A percentile compares a stretch with the other conserved stretches of the same genome.
These are phyloP conservation scores for Aplosporella prunicola DNA, from an alignment of 2,329 filamentous ascomycete species.

Conservation along the genomic window DNA sequence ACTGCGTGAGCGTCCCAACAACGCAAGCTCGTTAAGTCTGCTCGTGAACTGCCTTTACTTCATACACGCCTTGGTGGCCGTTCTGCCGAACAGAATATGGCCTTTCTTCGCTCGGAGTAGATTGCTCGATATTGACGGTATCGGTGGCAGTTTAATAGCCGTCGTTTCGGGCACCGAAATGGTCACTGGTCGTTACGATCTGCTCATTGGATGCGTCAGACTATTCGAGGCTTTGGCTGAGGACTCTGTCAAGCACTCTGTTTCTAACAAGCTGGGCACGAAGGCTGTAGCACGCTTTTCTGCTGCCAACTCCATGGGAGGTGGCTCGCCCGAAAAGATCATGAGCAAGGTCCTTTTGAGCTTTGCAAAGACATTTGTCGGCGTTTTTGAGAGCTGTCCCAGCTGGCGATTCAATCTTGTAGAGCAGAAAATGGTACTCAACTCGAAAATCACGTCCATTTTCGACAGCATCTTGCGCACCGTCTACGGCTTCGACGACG, in stretches of 20 bases:
- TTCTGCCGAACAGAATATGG: slow-evolving; percentile 81
- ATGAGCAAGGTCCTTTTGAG: slow-evolving; percentile 62
- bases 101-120: slow-evolving; percentile 76
- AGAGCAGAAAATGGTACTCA: slow-evolving; percentile 59
- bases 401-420: slow-evolving; percentile 73
- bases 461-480: slow-evolving; percentile 64
- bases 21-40: slow-evolving; percentile 55
- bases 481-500: slow-evolving; percentile 65
- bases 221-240: slow-evolving; percentile 69
- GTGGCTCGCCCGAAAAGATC: slow-evolving; percentile 69
- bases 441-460: slow-evolving; percentile 56
- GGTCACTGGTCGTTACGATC: slow-evolving; percentile 62
- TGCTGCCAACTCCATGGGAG: slow-evolving; percentile 43
- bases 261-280: slow-evolving; percentile 52
- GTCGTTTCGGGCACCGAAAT: slow-evolving; percentile 79
- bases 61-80: slow-evolving; percentile 57
- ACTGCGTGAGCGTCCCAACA: slow-evolving; percentile 44
- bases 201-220: slow-evolving; percentile 63
- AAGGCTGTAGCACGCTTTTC: slow-evolving; percentile 43
- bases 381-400: slow-evolving; percentile 75
- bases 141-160: slow-evolving; percentile 64
- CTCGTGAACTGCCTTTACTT: slow-evolving; percentile 73
- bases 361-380: slow-evolving; percentile 66
- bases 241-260: slow-evolving; percentile 60
- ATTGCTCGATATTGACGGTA: slow-evolving; percentile 66